phyloP scores from a whole-genome alignment of 2,329 filamentous ascomycete genomes.

The Aspergillus fructus region DNA sequence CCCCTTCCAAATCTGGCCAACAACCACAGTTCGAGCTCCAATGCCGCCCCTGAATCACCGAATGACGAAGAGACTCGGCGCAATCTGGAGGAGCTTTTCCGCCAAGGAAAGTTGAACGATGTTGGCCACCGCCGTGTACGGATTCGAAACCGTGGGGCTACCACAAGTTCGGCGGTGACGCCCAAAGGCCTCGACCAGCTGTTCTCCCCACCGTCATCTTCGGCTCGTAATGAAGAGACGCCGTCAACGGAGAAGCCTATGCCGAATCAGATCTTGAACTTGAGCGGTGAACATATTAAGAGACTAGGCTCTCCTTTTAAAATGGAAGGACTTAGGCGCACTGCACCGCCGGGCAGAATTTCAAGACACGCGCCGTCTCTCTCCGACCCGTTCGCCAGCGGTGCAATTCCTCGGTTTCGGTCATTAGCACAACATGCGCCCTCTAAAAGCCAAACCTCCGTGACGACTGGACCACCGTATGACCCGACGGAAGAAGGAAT shows the following conservation, averaged over 20 bases:
- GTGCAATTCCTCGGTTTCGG: constrained; percentile 20
- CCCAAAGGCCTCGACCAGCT: constrained; percentile 54
- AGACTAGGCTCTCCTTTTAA: constrained; percentile 51
- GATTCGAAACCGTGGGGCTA: constrained; percentile 62
- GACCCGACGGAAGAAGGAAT: constrained; percentile 36
- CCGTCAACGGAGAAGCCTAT: constrained; percentile 23
- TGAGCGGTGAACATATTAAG: constrained; percentile 42
- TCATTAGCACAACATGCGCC: constrained; percentile 17
- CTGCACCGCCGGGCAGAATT: constrained; percentile 28
- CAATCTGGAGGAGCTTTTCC: constrained; percentile 50
- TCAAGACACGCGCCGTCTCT: constrained; percentile 43
- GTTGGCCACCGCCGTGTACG: constrained; percentile 57
- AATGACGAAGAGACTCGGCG: constrained; percentile 60
- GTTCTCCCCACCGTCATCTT: constrained; percentile 51
- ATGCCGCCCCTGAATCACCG: constrained; percentile 39
- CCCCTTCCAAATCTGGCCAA: constrained; percentile 54
- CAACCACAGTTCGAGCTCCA: constrained; percentile 34
- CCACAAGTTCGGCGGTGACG: constrained; percentile 54
- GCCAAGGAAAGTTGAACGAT: constrained; percentile 42
- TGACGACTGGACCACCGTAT: constrained; percentile 23
- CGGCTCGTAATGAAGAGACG: constrained; percentile 25
- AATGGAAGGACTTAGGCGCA: constrained; percentile 36
- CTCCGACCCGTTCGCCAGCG: constrained; percentile 44
- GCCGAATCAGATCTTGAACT: constrained; percentile 30
- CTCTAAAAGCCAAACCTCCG: constrained; percentile 14